These are phyloP conservation scores for Ogataea thermomethanolica DNA, from an alignment of 805 yeast genomes.

Conservation along the genomic window DNA sequence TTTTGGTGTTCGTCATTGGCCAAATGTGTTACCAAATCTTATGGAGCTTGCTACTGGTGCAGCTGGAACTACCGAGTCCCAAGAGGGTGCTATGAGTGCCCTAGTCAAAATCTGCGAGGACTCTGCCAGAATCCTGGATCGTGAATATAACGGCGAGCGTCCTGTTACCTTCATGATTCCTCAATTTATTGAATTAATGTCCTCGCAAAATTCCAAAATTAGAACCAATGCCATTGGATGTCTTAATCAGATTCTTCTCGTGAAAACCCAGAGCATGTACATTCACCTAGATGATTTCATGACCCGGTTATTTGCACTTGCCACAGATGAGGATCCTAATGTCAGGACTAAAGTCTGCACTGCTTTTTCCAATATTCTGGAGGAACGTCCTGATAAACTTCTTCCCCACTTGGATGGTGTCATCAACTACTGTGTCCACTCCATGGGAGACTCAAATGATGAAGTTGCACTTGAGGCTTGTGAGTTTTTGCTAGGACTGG, in stretches of 20 bases:
- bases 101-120: constrained; percentile 90
- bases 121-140: constrained; percentile 60
- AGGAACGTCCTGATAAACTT: constrained; percentile 75
- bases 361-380: constrained; percentile 68
- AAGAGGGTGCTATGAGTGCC: constrained; percentile 79
- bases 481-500: constrained; percentile 77
- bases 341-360: constrained; percentile 75
- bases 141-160: constrained; percentile 57
- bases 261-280: constrained; percentile 63
- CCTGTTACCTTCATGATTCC: constrained; percentile 71
- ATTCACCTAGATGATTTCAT: constrained; percentile 66
- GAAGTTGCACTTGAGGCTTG: constrained; percentile 88
- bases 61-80: constrained; percentile 41
- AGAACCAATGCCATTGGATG: constrained; percentile 66
- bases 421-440: constrained; percentile 75
- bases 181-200: constrained; percentile 52
- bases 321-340: constrained; percentile 53
- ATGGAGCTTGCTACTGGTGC: constrained; percentile 53
- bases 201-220: constrained; percentile 42
- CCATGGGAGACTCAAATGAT: constrained; percentile 62
- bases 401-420: constrained; percentile 84
- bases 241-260: constrained; percentile 69
- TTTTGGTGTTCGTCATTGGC: constrained; percentile 69
- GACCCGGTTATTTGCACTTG: constrained; percentile 61
- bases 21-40: constrained; percentile 64